Conservation (phyloP, 2,329 filamentous ascomycete species). For the Alternaria tenuissima region DNA sequence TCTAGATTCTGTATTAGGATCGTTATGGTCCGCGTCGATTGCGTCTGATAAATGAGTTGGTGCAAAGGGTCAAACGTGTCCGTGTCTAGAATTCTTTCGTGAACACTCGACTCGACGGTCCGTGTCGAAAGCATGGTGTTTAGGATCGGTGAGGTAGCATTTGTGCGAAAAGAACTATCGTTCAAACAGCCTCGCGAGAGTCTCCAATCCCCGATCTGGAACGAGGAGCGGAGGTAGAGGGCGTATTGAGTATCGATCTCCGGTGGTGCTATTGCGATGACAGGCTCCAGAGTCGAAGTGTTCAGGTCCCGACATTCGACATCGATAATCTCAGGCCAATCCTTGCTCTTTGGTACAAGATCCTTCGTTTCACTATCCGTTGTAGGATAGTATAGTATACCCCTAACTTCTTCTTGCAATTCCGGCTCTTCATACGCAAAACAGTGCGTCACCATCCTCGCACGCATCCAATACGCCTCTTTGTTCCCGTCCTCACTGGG, state of each 20-base stretch:
- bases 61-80: constrained; percentile 29
- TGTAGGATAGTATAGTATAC: constrained; percentile 58
- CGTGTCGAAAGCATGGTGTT: constrained; percentile 61
- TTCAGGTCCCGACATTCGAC: constrained; percentile 63
- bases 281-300: constrained; percentile 57
- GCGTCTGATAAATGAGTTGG: constrained; percentile 42
- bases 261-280: constrained; percentile 55
- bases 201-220: constrained; percentile 67
- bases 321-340: constrained; percentile 61
- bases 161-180: constrained; percentile 61
- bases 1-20: constrained; percentile 50
- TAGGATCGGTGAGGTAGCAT: constrained; percentile 59
- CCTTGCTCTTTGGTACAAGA: constrained; percentile 52
- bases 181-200: constrained; percentile 69
- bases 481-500: constrained; percentile 45
- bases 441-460: constrained; percentile 67
- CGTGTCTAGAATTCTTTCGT: constrained; percentile 18
- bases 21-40: constrained; percentile 38
- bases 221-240: constrained; percentile 65
- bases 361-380: not conserved
- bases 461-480: constrained; percentile 58
- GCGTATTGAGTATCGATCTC: constrained; percentile 56
- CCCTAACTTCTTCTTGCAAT: constrained; percentile 58
- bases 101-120: constrained; percentile 36
- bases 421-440: constrained; percentile 63